These are phyloP conservation scores for Talaromyces sp. DNA, from an alignment of 2,329 filamentous ascomycete genomes.

Conservation along the genomic window DNA sequence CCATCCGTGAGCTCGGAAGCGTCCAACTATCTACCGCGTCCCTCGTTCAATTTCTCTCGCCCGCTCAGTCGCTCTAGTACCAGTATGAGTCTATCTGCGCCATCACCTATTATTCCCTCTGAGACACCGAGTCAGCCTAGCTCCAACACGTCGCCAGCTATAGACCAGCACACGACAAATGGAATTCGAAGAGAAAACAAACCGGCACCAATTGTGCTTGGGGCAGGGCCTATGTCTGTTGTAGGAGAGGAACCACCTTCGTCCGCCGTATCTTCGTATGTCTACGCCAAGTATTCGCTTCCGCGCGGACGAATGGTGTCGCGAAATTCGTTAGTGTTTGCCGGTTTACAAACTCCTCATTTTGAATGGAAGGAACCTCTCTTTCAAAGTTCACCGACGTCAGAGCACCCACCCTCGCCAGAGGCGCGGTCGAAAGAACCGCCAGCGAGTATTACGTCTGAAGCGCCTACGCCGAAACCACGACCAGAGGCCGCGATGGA, in stretches of 20 bases:
- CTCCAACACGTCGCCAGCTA: conserved; percentile 6
- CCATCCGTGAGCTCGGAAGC: conserved; percentile 81
- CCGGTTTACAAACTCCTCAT: conserved; percentile 54
- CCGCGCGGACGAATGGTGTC: conserved; percentile 79
- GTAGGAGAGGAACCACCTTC: conserved; percentile 29
- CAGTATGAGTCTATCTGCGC: conserved; percentile 30
- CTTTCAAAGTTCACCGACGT: conserved; percentile 39
- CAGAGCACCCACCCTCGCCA: conserved; percentile 33
- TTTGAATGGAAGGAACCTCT: conserved; percentile 63
- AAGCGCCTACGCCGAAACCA: not conserved
- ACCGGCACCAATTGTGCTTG: conserved; percentile 33
- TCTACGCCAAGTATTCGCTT: conserved; percentile 78
- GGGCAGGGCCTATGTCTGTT: conserved; percentile 19
- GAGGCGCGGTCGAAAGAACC: conserved; percentile 16
- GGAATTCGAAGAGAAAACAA: conserved; percentile 23
- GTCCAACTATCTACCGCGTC: conserved; percentile 65
- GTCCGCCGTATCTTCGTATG: conserved; percentile 66
- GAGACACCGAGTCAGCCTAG: conserved; percentile 29
- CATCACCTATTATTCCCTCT: conserved; percentile 25
- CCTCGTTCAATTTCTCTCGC: conserved; percentile 89
- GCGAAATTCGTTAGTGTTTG: conserved; percentile 60
- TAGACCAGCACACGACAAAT: conserved; percentile 1
- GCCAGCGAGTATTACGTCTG: not conserved
- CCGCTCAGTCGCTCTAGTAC: conserved; percentile 65
- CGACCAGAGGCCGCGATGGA: not conserved